Evolutionary conservation across 805 yeast genomes (phyloP), one percentile per base, ranked within the genome.

Genomic region (Yarrowia sp.): DNA sequence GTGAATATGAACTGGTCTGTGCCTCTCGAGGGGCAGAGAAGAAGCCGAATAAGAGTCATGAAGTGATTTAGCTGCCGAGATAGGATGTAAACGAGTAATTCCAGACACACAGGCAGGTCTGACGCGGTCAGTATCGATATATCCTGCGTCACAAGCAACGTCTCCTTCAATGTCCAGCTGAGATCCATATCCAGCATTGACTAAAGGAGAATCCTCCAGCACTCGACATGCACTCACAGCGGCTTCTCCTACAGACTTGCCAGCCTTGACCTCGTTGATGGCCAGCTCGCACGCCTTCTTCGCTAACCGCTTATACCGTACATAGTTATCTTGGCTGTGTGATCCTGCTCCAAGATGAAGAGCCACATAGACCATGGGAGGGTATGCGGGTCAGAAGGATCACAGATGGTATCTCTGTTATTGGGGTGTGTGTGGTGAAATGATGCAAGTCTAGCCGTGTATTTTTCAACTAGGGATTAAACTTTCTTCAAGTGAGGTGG

Each of bases 141-240:
- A 53, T 64, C 74, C 69, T 2, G 80, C 80, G 66, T 77, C 80
- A 59, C 78, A 74, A 53, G 76, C 78, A 8, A 76, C 73, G 3
- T 58, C 49, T 2, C 77, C 78, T 10, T 59, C 59, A 2, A 27
- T 36, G 24, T 70, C 74, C 39, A 75, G 65, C 42, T 76, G 75
- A 13, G 78, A 74, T n/a, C 78, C 78, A 6, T 58, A 46, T 3
- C 80, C 80, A 2, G 78, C 74, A 63, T 77, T 77, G 6, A 78
- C 76, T 35, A 71, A 51, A 19, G 67, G 68, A 2, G 71, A 67
- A 47, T 72, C 70, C 58, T 77, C 80, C 10, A 77, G 68, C 16
- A 68, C 10, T 8, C 65, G 29, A n/a, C 74, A 71, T 8, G 69
- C 69, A 2, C 32, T 62, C 6, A 66, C 64, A 22, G 69, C 70